Evolutionary conservation across 1,139 yeast genomes (phyloP).

Genomic region (Pichiaceae sp.): DNA sequence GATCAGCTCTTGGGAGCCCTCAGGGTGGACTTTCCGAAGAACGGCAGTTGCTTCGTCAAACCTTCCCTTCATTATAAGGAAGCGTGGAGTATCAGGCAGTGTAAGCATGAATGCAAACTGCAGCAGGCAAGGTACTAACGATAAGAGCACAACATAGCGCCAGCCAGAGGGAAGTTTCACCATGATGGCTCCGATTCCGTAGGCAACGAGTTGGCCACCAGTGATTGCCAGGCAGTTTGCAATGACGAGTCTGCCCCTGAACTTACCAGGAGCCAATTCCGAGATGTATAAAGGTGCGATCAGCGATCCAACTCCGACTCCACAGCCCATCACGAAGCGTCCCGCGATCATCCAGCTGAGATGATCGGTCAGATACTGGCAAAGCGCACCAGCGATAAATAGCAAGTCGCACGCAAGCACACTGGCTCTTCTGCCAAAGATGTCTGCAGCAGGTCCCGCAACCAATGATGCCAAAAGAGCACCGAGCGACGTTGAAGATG

Average conservation of each 20-base stretch:
- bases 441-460: conserved; percentile 44
- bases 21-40: conserved; percentile 32
- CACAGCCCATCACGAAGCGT: conserved; percentile 47
- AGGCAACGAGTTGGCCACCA: conserved; percentile 52
- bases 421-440: conserved; percentile 38
- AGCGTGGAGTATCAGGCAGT: conserved; percentile 55
- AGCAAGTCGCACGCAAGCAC: conserved; percentile 39
- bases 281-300: conserved; percentile 50
- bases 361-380: conserved; percentile 37
- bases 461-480: conserved; percentile 45
- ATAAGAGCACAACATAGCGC: conserved; percentile 46
- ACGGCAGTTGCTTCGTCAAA: conserved; percentile 36
- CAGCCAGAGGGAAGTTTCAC: conserved; percentile 39
- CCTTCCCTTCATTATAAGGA: conserved; percentile 38
- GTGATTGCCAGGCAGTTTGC: conserved; percentile 50
- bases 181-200: conserved; percentile 45
- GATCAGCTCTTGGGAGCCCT: conserved; percentile 25
- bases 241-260: conserved; percentile 47
- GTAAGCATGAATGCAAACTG: conserved; percentile 41
- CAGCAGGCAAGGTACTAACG: conserved; percentile 43
- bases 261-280: conserved; percentile 48
- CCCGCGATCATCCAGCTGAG: conserved; percentile 50
- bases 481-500: conserved; percentile 50
- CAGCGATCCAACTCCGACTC: conserved; percentile 51
- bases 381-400: conserved; percentile 41